phyloP scores from a whole-genome alignment of 768 basidiomycete genomes.

The Trametopsis cervina region DNA sequence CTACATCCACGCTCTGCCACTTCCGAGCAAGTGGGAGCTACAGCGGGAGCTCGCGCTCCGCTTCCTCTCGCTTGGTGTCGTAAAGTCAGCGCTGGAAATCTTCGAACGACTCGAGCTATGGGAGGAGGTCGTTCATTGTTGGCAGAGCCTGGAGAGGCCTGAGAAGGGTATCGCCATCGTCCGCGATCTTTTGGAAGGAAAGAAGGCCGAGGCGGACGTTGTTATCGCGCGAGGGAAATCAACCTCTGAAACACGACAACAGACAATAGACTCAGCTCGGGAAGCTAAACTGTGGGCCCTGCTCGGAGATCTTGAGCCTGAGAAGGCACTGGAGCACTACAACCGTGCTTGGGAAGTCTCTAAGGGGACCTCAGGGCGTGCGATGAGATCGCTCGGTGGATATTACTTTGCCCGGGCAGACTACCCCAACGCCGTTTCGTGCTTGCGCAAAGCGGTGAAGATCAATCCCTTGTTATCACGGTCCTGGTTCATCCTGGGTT shows the following conservation, averaged over 20 bases:
- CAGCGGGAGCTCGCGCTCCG: conserved; percentile 84
- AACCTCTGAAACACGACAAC: conserved; percentile 33
- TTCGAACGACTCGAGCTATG: conserved; percentile 96
- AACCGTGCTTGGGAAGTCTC: conserved; percentile 82
- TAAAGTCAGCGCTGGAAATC: conserved; percentile 87
- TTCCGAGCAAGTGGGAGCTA: conserved; percentile 92
- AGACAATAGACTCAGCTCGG: conserved; percentile 52
- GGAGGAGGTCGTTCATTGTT: conserved; percentile 93
- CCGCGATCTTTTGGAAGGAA: conserved; percentile 76
- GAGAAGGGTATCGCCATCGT: conserved; percentile 80
- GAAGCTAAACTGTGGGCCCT: conserved; percentile 95
- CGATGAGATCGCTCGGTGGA: conserved; percentile 88
- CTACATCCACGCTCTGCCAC: conserved; percentile 72
- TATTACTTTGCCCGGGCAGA: conserved; percentile 66
- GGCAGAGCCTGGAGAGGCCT: conserved; percentile 69
- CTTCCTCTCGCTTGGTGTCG: conserved; percentile 79
- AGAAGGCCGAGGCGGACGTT: conserved; percentile 74
- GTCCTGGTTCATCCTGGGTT: conserved; percentile 97
- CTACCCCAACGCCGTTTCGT: conserved; percentile 55
- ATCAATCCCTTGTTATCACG: conserved; percentile 87
- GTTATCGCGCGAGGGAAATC: conserved; percentile 58
- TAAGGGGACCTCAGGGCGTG: conserved; percentile 71
- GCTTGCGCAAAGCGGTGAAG: conserved; percentile 64
- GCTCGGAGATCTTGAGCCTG: conserved; percentile 84
- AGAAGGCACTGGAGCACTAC: conserved; percentile 67